phyloP scores from a whole-genome alignment of 176 grass and related monocot genomes.

The Carex pumila region DNA sequence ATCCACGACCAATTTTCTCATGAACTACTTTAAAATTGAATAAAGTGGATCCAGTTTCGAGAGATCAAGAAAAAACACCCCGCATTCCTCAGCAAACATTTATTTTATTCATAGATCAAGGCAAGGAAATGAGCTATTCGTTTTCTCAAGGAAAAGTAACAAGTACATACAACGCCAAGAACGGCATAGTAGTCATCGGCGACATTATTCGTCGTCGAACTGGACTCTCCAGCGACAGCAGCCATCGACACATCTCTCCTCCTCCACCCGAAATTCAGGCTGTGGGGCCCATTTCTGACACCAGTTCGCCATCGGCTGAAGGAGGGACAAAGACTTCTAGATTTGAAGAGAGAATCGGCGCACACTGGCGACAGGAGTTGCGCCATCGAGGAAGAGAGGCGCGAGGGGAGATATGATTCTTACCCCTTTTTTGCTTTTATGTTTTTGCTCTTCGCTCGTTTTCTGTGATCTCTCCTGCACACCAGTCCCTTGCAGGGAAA shows the following conservation, averaged over 20 bases:
- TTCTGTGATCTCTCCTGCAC: not conserved
- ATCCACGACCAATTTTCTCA: not conserved
- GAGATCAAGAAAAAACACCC: not conserved
- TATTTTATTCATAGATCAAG: conserved; percentile 6
- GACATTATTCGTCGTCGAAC: conserved; percentile 24
- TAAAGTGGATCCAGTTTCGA: not conserved
- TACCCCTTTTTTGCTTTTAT: not conserved
- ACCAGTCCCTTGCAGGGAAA: not conserved
- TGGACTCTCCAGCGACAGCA: conserved; percentile 25
- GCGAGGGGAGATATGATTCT: not conserved
- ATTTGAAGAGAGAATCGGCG: conserved; percentile 11
- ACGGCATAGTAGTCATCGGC: conserved; percentile 82
- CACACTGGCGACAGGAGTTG: conserved; percentile 19
- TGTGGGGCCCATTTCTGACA: not conserved
- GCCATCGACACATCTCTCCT: conserved; percentile 14
- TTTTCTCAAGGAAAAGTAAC: not conserved
- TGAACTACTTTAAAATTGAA: not conserved
- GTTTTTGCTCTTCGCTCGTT: not conserved
- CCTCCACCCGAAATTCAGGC: not conserved
- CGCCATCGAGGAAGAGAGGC: not conserved
- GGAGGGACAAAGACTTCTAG: conserved; percentile 7
- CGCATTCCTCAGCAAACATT: not conserved
- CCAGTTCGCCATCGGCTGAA: conserved; percentile 16
- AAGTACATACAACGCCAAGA: conserved; percentile 58
- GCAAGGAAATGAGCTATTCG: not conserved